Evolutionary conservation across 352 stramenopile genomes (phyloP), one percentile per base, ranked within the genome.

Genomic region (Globisporangium cylindrosporum): DNA sequence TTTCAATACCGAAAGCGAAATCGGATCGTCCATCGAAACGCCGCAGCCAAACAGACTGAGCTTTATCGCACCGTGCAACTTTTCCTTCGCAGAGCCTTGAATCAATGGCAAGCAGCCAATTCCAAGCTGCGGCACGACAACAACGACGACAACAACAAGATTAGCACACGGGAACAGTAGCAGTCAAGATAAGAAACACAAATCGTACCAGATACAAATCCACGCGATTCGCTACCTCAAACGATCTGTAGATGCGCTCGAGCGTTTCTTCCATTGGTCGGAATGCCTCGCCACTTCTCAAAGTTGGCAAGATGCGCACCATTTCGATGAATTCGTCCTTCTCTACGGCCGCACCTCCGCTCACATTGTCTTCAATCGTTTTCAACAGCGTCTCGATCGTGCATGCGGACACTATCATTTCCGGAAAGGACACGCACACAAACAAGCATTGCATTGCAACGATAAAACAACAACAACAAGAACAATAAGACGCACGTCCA

Each of bases 221-320:
- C 1, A 76, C 77, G 34, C 78, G 80, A 27, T 92, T 78, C 4
- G 81, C 85, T 1, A 67, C 70, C 14, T 87, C 64, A 46, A 94
- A 92, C 8, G 82, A 91, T 29, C 76, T 70, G 53, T 84, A 91
- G 32, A 95, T 82, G 22, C 85, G 79, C 49, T 78, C 77, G 14
- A 95, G 75, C 29, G 82, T 81, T 36, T 85, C 82, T 64, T 93
- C 78, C 27, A 93, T 70, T 14, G 82, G 78, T 12, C 81, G 77
- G 34, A 91, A 92, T n/a, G 81, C 75, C 55, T 90, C 82, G 1
- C 78, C 75, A 1, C 67, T 80, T 20, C 82, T 79, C 10, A 92
- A 67, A n/a, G 78, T 77, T 1, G 83, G 81, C 38, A 93, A 69
- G 1, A 77, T 63, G 6, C 73, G 77, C 60, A 95, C 68, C 60